These are phyloP conservation scores for Lactifluus rugatus DNA, from an alignment of 768 basidiomycete genomes.

Conservation along the genomic window DNA sequence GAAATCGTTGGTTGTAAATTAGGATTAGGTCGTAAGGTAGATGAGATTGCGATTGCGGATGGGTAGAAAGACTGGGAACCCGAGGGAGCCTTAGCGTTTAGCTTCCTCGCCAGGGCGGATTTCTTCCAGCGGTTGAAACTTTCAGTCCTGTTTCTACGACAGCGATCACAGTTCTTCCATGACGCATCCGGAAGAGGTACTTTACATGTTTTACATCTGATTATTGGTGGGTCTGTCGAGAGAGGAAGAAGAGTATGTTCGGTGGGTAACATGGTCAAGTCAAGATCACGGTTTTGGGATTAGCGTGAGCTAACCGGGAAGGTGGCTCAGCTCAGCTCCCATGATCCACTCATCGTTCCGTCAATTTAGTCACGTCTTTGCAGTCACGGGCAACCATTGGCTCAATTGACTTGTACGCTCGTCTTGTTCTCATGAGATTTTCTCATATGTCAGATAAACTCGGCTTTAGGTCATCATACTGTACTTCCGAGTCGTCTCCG, in stretches of 20 bases:
- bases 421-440: background rate
- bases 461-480: too few species aligned
- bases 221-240: background rate
- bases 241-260: background rate
- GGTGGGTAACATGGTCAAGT: background rate
- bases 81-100: background rate
- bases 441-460: background rate
- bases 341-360: background rate
- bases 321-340: background rate
- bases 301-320: background rate
- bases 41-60: background rate
- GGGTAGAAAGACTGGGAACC: background rate
- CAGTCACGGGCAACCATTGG: background rate
- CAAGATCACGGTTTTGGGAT: background rate
- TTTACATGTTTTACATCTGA: background rate
- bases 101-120: background rate
- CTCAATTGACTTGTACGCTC: background rate
- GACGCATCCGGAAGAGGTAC: background rate
- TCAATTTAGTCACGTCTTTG: background rate
- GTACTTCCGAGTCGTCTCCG: too few species aligned
- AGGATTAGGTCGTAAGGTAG: background rate
- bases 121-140: background rate
- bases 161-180: conserved; percentile 3
- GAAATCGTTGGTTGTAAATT: background rate
- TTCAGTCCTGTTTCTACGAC: conserved; percentile 1